phyloP scores from a whole-genome alignment of 768 basidiomycete species.

The Cubamyces sp. region DNA sequence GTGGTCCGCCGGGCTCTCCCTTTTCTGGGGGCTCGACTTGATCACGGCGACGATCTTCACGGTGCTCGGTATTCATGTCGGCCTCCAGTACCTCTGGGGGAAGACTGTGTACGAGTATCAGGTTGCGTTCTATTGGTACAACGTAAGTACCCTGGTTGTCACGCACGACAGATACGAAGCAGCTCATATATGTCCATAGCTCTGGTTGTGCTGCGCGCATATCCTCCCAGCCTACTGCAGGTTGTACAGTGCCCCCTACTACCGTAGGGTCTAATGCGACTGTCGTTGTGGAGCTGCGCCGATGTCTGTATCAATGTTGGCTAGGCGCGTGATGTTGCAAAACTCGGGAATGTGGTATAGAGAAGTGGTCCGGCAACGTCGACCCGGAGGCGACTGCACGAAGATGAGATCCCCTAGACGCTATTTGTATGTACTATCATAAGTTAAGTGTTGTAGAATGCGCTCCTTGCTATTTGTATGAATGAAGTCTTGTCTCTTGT shows the following conservation, averaged over 20 bases:
- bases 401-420: too few relatives aligned
- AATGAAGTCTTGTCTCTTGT: too few relatives aligned
- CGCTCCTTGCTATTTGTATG: too few relatives aligned
- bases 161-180: too few relatives aligned
- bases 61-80: slow-evolving; percentile 24
- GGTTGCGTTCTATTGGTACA: slow-evolving; percentile 35
- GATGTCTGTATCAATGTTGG: background rate
- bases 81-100: slow-evolving; percentile 26
- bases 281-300: background rate
- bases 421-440: too few relatives aligned
- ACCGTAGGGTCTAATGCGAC: background rate
- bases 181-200: background rate
- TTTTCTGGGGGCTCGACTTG: slow-evolving; percentile 28
- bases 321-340: too few relatives aligned
- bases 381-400: too few relatives aligned
- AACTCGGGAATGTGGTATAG: too few relatives aligned
- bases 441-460: too few relatives aligned
- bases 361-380: too few relatives aligned
- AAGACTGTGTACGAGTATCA: slow-evolving; percentile 28
- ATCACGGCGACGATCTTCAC: slow-evolving; percentile 16
- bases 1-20: slow-evolving; percentile 31
- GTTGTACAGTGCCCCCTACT: background rate
- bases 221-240: slow-evolving; percentile 20
- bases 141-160: slow-evolving; percentile 25
- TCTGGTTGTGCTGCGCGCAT: slow-evolving; percentile 22